A percentile compares a stretch with the other conserved stretches of the same genome.
phyloP scores from a whole-genome alignment of 345 rosid species.

The Lenwebbia sp. region DNA sequence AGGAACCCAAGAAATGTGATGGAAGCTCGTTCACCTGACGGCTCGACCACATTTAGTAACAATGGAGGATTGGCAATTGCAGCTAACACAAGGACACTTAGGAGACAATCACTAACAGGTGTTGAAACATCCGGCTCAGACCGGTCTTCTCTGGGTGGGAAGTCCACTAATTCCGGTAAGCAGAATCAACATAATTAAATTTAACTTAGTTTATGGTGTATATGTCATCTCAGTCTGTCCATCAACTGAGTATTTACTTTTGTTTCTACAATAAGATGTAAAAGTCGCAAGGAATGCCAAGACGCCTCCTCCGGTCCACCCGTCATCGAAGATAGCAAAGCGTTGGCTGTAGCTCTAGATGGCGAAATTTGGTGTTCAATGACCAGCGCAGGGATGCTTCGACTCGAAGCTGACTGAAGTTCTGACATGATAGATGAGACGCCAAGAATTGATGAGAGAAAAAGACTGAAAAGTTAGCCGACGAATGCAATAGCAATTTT shows the following conservation, averaged over 20 bases:
- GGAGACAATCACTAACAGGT: constrained; percentile 81
- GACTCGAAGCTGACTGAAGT: constrained; percentile 24
- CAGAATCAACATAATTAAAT: neutral
- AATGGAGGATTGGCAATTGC: constrained; percentile 35
- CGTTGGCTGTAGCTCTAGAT: constrained; percentile 25
- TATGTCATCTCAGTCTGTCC: neutral
- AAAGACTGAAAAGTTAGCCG: neutral
- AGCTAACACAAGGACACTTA: constrained; percentile 27
- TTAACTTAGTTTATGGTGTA: neutral
- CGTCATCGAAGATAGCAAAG: constrained; percentile 23
- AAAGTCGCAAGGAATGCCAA: constrained; percentile 46
- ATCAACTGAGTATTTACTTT: neutral
- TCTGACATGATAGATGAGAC: neutral
- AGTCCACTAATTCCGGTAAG: constrained; percentile 41
- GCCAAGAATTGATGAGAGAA: neutral
- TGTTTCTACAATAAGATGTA: neutral
- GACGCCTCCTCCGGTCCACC: constrained; percentile 68
- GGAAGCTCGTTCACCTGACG: constrained; percentile 30
- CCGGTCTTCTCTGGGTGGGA: constrained; percentile 73
- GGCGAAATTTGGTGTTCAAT: neutral
- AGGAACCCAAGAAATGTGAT: constrained; percentile 29
- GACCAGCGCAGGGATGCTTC: constrained; percentile 18
- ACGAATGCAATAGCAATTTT: neutral
- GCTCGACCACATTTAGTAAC: constrained; percentile 1
- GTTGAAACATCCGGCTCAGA: constrained; percentile 25